These are phyloP conservation scores for Fragaria iinumae DNA, from an alignment of 306 rosid species.

Conservation along the genomic window DNA sequence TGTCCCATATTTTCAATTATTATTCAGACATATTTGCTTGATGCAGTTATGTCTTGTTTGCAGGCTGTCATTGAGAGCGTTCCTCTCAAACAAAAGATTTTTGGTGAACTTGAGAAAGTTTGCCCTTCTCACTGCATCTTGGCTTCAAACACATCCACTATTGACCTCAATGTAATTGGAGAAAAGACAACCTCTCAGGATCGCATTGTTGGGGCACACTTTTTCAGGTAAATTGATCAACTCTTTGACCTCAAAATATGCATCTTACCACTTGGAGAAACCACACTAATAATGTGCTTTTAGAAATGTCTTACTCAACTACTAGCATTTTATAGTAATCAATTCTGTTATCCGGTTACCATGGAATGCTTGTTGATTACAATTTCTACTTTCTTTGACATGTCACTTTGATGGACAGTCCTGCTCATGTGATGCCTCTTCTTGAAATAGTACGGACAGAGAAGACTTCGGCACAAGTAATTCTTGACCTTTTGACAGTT, in stretches of 20 bases:
- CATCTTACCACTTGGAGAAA: conserved; percentile 10
- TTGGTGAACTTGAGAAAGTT: conserved; percentile 77
- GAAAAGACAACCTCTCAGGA: conserved; percentile 68
- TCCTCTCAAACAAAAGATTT: conserved; percentile 78
- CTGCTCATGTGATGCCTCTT: conserved; percentile 99
- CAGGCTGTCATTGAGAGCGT: conserved; percentile 90
- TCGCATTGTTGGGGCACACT: conserved; percentile 91
- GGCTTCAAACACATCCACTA: conserved; percentile 87
- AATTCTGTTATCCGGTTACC: not conserved
- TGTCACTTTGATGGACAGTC: conserved; percentile 57
- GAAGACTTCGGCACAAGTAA: conserved; percentile 83
- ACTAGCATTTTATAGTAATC: not conserved
- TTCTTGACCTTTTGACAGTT: conserved; percentile 78
- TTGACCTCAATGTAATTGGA: conserved; percentile 78
- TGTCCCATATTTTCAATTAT: conserved; percentile 3
- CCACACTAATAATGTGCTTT: not conserved
- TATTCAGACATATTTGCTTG: conserved; percentile 12
- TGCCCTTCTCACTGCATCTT: conserved; percentile 89
- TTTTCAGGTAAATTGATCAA: conserved; percentile 71
- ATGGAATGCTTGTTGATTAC: not conserved
- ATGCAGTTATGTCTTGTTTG: conserved; percentile 27
- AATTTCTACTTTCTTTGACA: conserved; percentile 22
- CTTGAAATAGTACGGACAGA: conserved; percentile 90
- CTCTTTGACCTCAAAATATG: conserved; percentile 17
- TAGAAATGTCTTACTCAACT: not conserved